These are phyloP conservation scores for Suhomyces anneliseae DNA, from an alignment of 1,139 yeast species.

Conservation along the genomic window DNA sequence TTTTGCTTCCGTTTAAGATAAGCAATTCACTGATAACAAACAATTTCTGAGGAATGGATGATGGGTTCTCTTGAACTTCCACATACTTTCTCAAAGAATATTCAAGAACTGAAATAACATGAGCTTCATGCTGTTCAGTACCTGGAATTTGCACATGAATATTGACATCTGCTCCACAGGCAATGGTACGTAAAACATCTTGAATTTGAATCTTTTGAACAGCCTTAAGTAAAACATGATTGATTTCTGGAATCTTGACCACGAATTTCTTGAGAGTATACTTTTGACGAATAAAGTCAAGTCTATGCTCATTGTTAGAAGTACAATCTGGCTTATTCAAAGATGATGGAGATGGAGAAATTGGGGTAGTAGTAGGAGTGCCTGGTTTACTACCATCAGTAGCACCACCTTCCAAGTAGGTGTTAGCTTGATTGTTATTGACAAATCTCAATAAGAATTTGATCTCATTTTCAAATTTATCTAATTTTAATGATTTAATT, in stretches of 20 bases:
- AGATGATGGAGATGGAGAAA: not conserved
- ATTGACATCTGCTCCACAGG: constrained; percentile 52
- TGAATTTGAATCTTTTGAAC: constrained; percentile 51
- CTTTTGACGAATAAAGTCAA: constrained; percentile 50
- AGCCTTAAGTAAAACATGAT: constrained; percentile 39
- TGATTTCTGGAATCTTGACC: constrained; percentile 23
- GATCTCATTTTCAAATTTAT: constrained; percentile 46
- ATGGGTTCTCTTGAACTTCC: constrained; percentile 23
- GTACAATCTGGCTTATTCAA: constrained; percentile 26
- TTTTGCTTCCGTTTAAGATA: constrained; percentile 61
- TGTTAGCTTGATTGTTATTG: constrained; percentile 41
- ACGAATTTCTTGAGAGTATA: constrained; percentile 46
- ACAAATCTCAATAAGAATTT: constrained; percentile 41
- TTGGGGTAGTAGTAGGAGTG: constrained; percentile 1
- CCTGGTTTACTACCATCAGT: not conserved
- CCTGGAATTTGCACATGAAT: constrained; percentile 33
- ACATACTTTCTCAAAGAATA: constrained; percentile 56
- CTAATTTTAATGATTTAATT: constrained; percentile 51
- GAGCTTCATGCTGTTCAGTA: constrained; percentile 21
- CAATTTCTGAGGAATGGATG: constrained; percentile 18
- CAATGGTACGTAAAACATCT: constrained; percentile 47
- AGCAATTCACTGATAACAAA: constrained; percentile 79
- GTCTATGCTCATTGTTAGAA: constrained; percentile 36
- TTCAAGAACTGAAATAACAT: constrained; percentile 51
- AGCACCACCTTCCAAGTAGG: constrained; percentile 35